These are phyloP conservation scores for Candida gigantensis DNA, from an alignment of 1,139 yeast species.

Conservation along the genomic window DNA sequence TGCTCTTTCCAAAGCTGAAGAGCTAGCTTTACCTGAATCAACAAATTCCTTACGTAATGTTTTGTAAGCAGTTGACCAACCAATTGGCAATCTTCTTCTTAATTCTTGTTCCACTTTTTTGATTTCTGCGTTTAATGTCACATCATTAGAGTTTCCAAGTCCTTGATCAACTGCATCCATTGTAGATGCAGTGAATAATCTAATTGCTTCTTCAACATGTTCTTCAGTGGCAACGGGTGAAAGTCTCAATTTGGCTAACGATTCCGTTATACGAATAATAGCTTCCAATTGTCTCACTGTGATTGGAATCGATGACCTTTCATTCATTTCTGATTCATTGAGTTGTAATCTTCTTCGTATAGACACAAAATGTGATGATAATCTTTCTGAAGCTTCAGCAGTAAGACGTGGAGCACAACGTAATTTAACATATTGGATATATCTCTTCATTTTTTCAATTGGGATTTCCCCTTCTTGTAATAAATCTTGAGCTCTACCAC, in stretches of 20 bases:
- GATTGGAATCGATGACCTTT: constrained; percentile 93
- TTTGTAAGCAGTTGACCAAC: constrained; percentile 91
- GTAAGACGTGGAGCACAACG: constrained; percentile 93
- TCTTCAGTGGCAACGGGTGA: constrained; percentile 82
- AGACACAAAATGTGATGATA: constrained; percentile 92
- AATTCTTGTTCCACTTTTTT: constrained; percentile 80
- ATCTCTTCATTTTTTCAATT: constrained; percentile 85
- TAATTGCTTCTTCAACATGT: constrained; percentile 94
- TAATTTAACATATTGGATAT: constrained; percentile 84
- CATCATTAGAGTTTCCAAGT: constrained; percentile 50
- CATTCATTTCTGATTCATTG: constrained; percentile 80
- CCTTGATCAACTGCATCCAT: constrained; percentile 97
- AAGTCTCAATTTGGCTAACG: constrained; percentile 83
- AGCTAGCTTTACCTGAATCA: constrained; percentile 63
- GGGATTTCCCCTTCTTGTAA: constrained; percentile 82
- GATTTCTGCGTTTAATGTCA: constrained; percentile 66
- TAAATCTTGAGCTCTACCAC: constrained; percentile 53
- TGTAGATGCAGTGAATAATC: constrained; percentile 93
- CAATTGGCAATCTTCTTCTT: constrained; percentile 89
- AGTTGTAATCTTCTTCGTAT: constrained; percentile 83
- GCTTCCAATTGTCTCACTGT: constrained; percentile 98
- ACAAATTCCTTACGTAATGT: constrained; percentile 86
- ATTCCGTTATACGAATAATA: constrained; percentile 91
- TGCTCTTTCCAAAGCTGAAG: constrained; percentile 82
- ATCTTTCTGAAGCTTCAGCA: constrained; percentile 84